A percentile compares a stretch with the other conserved stretches of the same genome.
These are phyloP conservation scores for Cetraspora pellucida DNA, from an alignment of 192 early-diverging fungal species.

Conservation along the genomic window DNA sequence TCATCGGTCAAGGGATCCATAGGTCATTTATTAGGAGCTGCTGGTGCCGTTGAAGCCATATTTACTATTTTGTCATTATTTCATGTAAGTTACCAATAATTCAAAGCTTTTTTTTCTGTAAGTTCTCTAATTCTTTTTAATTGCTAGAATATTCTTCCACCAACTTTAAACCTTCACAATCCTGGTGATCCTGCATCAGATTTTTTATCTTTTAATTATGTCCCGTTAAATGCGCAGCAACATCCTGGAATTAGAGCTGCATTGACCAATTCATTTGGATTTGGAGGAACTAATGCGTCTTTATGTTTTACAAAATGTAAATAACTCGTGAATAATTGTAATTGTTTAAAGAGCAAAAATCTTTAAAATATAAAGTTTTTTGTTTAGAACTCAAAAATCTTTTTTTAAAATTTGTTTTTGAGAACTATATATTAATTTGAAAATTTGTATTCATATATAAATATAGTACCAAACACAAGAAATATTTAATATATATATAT, in stretches of 20 bases:
- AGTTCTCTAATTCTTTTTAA: background rate
- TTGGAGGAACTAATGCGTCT: constrained; percentile 81
- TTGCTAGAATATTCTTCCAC: constrained; percentile 70
- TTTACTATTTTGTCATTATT: constrained; percentile 82
- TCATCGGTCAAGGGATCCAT: constrained; percentile 92
- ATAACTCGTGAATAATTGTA: too few species aligned
- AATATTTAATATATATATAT: too few species aligned
- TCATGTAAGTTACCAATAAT: constrained; percentile 43
- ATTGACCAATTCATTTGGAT: constrained; percentile 90
- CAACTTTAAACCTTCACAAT: constrained; percentile 79
- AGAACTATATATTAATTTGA: too few species aligned
- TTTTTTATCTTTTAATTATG: constrained; percentile 72
- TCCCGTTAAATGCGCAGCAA: constrained; percentile 68
- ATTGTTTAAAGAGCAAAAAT: too few species aligned
- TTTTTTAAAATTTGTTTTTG: too few species aligned
- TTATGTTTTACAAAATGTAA: constrained; percentile 64
- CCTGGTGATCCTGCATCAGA: constrained; percentile 53
- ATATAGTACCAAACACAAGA: too few species aligned
- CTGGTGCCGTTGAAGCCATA: constrained; percentile 91
- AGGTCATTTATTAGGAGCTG: constrained; percentile 94
- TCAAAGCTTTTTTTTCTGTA: background rate
- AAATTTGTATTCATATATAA: too few species aligned
- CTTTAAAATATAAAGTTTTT: too few species aligned
- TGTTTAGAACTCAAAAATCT: too few species aligned
- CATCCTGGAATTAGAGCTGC: constrained; percentile 67